Base-by-base conservation (phyloP, 1,284 basidiomycete species). In the Neotropicomus parvogracilis region DNA sequence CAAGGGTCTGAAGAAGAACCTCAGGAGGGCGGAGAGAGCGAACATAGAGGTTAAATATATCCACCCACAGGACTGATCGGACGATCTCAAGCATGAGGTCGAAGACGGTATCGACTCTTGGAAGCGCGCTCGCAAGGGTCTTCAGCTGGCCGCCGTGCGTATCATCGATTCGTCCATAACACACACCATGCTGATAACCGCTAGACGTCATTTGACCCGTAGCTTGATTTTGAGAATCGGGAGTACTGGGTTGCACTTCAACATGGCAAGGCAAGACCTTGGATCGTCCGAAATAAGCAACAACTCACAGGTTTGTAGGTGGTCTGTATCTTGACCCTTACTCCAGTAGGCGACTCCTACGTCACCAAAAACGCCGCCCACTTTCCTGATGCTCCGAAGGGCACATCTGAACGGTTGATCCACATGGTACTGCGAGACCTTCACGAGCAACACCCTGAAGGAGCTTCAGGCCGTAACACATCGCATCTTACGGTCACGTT, bases 1-100 rank as follows among this genome's bases (percentile, higher is more conserved):
- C 40, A 77, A 72, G 48, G 74, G 73, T 47, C 48, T 76, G 47
- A 75, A 73, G 60, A 75, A 75, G 62, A 78, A 75, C 41, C 54
- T 76, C 14, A 59, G 68, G 19, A 59, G 69, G 8, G 73, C 75
- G 2, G 65, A 72, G 53, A 70, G 62, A 44, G 69, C 63, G 10
- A 54, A 68, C 33, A 67, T 77, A 5, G 44, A 60, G 16, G 63
- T 74, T 4, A 56, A 57, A 10, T 70, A 68, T 49, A 53, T 73
- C n/a, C 53, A 49, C 13, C 40, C 19, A 14, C 54, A 59, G 6
- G 59, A 63, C 8, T 73, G 68, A 71, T 64, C 62, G 1, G 60
- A 68, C 3, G 59, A 62, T 7, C 66, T 71, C 8, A 68, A 61
- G 54, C 52, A 44, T 7, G 60, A 65, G 6, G 64, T 75, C 1